Conservation (phyloP, 495 filamentous ascomycete genomes). For the Penicillium lagena region DNA sequence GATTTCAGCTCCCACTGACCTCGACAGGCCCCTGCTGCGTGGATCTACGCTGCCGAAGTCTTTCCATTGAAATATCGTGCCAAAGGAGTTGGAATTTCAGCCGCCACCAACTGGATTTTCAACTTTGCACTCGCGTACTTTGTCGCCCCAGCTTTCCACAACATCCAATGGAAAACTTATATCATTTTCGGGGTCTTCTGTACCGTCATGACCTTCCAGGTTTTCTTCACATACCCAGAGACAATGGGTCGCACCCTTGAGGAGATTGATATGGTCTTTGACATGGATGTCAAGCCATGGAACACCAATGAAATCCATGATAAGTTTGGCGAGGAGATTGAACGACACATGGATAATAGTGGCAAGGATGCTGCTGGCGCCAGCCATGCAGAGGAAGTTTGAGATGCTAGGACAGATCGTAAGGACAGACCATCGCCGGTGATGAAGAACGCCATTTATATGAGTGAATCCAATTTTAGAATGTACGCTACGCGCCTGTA, state of each 20-base stretch:
- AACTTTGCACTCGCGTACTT: conserved; percentile 70
- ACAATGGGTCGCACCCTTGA: conserved; percentile 65
- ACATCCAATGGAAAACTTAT: conserved; percentile 67
- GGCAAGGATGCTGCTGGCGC: conserved; percentile 2
- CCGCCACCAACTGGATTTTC: conserved; percentile 70
- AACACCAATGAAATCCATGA: conserved; percentile 14
- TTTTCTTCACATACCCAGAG: conserved; percentile 66
- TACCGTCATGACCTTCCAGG: conserved; percentile 53
- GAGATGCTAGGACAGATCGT: not conserved
- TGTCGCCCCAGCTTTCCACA: conserved; percentile 62
- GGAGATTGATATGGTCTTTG: conserved; percentile 50
- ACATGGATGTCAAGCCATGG: conserved; percentile 25
- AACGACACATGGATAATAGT: conserved; percentile 8
- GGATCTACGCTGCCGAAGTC: conserved; percentile 73
- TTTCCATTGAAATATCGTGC: conserved; percentile 70
- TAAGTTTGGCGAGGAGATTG: conserved; percentile 21
- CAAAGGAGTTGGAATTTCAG: conserved; percentile 60
- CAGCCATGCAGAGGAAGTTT: conserved; percentile 17
- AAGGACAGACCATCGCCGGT: too few relatives aligned
- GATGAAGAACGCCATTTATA: too few relatives aligned
- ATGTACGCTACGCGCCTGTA: too few relatives aligned
- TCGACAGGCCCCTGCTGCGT: conserved; percentile 55
- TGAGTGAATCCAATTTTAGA: too few relatives aligned
- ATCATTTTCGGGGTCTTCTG: conserved; percentile 73
- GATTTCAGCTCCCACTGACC: conserved; percentile 14